Evolutionary conservation across 257 asterid genomes (phyloP).

Genomic region (Coffea eugenioides): DNA sequence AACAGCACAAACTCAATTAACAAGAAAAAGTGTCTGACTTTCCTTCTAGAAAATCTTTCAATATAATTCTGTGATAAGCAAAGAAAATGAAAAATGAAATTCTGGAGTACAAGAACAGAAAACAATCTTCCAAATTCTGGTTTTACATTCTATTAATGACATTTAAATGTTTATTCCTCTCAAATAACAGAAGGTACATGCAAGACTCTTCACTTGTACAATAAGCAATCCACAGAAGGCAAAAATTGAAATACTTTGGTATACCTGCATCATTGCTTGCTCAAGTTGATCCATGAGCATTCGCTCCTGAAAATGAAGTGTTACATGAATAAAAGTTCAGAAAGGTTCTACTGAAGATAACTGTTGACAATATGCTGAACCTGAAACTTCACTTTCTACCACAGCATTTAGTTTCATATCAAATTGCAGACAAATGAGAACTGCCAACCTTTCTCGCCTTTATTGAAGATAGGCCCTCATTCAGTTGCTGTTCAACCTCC

Average conservation of each 20-base stretch:
- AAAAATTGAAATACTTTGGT: not conserved
- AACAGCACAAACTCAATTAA: not conserved
- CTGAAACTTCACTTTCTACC: not conserved
- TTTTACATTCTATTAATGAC: not conserved
- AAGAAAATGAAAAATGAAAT: not conserved
- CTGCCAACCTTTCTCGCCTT: conserved; percentile 63
- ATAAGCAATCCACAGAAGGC: not conserved
- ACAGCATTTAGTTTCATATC: not conserved
- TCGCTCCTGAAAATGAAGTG: not conserved
- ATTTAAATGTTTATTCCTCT: not conserved
- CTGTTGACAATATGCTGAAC: not conserved
- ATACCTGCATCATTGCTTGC: not conserved
- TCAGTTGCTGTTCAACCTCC: conserved; percentile 56
- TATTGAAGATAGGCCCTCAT: conserved; percentile 49
- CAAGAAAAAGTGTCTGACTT: not conserved
- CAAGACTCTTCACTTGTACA: not conserved
- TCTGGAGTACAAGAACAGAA: not conserved
- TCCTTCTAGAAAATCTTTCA: not conserved
- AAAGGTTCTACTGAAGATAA: not conserved
- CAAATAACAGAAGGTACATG: not conserved
- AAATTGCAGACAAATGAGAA: conserved; percentile 1
- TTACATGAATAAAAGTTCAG: conserved; percentile 27
- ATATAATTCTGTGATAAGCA: not conserved
- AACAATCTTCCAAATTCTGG: not conserved
- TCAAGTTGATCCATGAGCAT: not conserved